Evolutionary conservation across 169 alveolate species (phyloP).

Genomic region (Eimeria necatrix): DNA sequence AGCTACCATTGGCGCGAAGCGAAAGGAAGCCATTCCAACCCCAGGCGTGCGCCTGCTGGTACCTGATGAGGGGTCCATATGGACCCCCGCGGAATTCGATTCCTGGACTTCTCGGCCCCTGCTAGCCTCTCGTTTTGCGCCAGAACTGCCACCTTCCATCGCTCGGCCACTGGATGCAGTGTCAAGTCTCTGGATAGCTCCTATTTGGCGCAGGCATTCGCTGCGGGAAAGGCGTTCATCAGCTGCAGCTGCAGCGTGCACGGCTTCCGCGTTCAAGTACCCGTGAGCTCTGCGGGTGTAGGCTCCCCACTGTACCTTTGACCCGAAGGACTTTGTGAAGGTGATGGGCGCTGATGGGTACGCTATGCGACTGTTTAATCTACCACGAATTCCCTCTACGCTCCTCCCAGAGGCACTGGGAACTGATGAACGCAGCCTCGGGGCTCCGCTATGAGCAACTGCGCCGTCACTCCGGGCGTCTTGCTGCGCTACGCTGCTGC

Average conservation of each 20-base stretch:
- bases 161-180: not conserved
- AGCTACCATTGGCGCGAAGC: no score
- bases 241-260: slow-evolving; percentile 48
- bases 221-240: not conserved
- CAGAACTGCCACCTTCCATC: not conserved
- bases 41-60: not conserved
- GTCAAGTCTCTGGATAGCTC: not conserved
- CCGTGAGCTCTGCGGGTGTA: slow-evolving; percentile 30
- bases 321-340: not conserved
- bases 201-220: no score
- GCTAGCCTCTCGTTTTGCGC: not conserved
- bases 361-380: not conserved
- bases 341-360: slow-evolving; percentile 51
- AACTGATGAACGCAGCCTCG: not conserved
- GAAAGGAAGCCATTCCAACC: not conserved
- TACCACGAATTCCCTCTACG: not conserved
- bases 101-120: not conserved
- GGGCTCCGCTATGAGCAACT: not conserved
- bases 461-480: not conserved
- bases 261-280: slow-evolving; percentile 63
- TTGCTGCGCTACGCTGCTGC: not conserved
- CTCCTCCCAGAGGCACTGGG: slow-evolving; percentile 35
- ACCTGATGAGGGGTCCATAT: not conserved
- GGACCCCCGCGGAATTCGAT: no score
- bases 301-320: not conserved